Percentiles rank a stretch among this genome's conserved stretches.
Conservation (phyloP, 768 basidiomycete species). For the Hemileccinum impolitum region DNA sequence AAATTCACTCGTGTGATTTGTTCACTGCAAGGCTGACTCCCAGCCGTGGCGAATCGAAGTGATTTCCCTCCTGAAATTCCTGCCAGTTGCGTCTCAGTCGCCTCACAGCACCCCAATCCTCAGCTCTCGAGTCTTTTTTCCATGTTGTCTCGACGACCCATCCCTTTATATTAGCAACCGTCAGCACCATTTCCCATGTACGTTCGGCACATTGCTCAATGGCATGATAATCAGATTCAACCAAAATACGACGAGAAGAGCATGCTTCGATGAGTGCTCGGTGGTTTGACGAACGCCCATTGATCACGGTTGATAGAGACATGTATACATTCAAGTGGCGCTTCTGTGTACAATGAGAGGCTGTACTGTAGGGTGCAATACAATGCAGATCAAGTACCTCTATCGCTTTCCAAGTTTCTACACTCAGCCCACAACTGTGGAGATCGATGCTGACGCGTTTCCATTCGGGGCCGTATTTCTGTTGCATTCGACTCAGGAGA, state of each 20-base stretch:
- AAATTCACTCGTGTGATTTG: not conserved
- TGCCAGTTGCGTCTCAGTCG: slow-evolving; percentile 72
- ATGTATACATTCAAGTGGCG: slow-evolving; percentile 76
- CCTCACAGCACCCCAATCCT: slow-evolving; percentile 61
- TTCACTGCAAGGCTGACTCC: not conserved
- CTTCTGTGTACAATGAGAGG: slow-evolving; percentile 42
- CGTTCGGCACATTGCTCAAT: slow-evolving; percentile 52
- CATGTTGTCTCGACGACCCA: slow-evolving; percentile 72
- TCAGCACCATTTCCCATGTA: slow-evolving; percentile 76
- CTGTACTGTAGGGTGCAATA: not conserved
- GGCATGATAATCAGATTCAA: slow-evolving; percentile 83
- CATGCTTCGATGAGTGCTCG: slow-evolving; percentile 62
- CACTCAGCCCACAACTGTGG: slow-evolving; percentile 85
- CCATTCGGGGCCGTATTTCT: slow-evolving; percentile 58
- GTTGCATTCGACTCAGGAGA: slow-evolving; percentile 56
- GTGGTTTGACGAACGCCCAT: slow-evolving; percentile 64
- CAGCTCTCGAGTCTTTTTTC: slow-evolving; percentile 34
- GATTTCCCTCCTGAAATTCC: slow-evolving; percentile 50
- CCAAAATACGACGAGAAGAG: slow-evolving; percentile 65
- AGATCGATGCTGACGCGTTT: slow-evolving; percentile 75
- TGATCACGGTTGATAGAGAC: slow-evolving; percentile 85
- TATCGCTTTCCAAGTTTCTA: slow-evolving; percentile 68
- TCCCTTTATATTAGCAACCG: slow-evolving; percentile 69
- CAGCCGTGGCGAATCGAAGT: slow-evolving; percentile 18
- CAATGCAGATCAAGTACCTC: slow-evolving; percentile 49